phyloP scores from a whole-genome alignment of 2,329 filamentous ascomycete species.

The Aureobasidium leucospermi region DNA sequence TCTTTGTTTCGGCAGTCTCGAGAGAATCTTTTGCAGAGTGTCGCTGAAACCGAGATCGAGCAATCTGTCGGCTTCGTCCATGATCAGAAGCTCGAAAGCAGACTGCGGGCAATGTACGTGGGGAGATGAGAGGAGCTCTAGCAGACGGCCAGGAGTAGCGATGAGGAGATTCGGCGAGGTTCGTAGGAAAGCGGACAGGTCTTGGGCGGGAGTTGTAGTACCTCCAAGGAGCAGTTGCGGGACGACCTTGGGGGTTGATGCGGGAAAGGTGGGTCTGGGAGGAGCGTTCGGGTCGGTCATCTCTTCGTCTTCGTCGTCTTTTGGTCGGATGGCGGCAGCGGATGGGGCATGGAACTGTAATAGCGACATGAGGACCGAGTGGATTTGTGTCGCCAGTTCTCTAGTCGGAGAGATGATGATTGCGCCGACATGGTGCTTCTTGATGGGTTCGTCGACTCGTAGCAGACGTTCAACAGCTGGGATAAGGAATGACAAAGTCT shows the following conservation, averaged over 20 bases:
- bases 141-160: constrained; percentile 80
- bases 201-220: constrained; percentile 71
- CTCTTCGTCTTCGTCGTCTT: constrained; percentile 36
- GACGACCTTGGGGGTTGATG: constrained; percentile 53
- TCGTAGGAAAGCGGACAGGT: constrained; percentile 76
- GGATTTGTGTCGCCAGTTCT: constrained; percentile 86
- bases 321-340: constrained; percentile 54
- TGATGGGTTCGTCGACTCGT: constrained; percentile 70
- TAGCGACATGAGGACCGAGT: constrained; percentile 68
- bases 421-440: constrained; percentile 81
- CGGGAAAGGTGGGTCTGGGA: constrained; percentile 34
- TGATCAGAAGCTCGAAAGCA: constrained; percentile 82
- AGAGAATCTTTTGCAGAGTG: constrained; percentile 78
- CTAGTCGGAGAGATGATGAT: constrained; percentile 90
- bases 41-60: constrained; percentile 92
- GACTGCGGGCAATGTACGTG: constrained; percentile 84
- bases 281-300: constrained; percentile 31
- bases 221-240: constrained; percentile 87
- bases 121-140: constrained; percentile 78
- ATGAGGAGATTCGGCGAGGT: constrained; percentile 83
- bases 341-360: constrained; percentile 79
- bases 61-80: constrained; percentile 90
- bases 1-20: constrained; percentile 81
- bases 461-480: constrained; percentile 77
- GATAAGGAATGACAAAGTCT: constrained; percentile 79